Base-by-base conservation (phyloP, 306 rosid genomes). In the Cicer pinnatifidum region DNA sequence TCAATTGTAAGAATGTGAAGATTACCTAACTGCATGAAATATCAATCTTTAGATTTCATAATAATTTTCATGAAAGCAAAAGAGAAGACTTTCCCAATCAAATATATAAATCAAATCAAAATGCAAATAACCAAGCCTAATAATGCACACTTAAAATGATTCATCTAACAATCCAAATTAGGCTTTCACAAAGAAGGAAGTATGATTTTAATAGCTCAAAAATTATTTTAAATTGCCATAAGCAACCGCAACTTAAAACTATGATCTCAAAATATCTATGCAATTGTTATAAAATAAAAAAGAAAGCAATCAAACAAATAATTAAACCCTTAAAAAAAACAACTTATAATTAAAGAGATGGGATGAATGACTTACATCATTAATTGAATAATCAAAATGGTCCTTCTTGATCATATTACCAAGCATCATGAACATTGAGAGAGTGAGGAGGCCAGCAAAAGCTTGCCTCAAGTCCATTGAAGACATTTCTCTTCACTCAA, bases 321-420 rank as follows among this genome's bases (percentile, higher is more conserved):
- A 45, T 9, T 12, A 11, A 58, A 57, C 6, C 35, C 35, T 28
- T 28, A 28, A 28, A 28, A 28, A 28, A 3, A 28, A 68, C 33
- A 54, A 9, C 67, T 20, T 4, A 39, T n/a, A 12, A 17, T 28
- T 2, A 65, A 41, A 64, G 53, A 6, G 16, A 43, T 17, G 5
- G 12, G 23, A 13, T 78, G 50, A 67, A 11, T n/a, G 6, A 80
- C 87, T 76, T 76, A 76, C 87, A 15, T 63, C 60, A 12, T 59
- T 37, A 59, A 59, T 7, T 33, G 66, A 7, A 13, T 17, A 9
- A 73, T 84, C 85, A 50, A 84, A 56, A 50, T 84, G 87, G 41
- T 84, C 83, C 54, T 70, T 84, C 75, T 84, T 84, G 83, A 81
- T 61, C 87, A 84, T 78, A 47, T 84, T 77, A 1, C 84, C 85